Evolutionary conservation across 2,329 filamentous ascomycete genomes (phyloP).

Genomic region (Colletotrichum sidae): DNA sequence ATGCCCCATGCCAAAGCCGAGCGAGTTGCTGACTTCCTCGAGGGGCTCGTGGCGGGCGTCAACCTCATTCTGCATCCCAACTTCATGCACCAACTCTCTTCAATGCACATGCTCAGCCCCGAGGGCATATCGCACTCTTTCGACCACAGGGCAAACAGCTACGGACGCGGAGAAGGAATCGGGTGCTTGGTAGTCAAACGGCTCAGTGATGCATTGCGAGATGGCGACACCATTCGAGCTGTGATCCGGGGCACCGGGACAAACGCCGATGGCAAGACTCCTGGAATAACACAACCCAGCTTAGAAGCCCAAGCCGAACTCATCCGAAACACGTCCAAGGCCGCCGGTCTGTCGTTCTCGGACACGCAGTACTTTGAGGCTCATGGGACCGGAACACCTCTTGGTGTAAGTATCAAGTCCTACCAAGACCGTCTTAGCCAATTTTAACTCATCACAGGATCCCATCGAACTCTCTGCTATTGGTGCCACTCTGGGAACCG

Average conservation of each 20-base stretch:
- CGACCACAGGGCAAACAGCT: constrained; percentile 54
- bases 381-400: constrained; percentile 55
- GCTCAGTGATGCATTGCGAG: constrained; percentile 52
- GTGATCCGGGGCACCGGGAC: constrained; percentile 45
- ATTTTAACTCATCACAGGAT: constrained; percentile 61
- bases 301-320: constrained; percentile 47
- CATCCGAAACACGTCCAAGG: constrained; percentile 15
- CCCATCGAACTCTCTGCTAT: constrained; percentile 64
- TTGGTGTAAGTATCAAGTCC: constrained; percentile 5
- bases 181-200: constrained; percentile 54
- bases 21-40: neutral
- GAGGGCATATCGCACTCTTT: constrained; percentile 41
- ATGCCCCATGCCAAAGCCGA: neutral
- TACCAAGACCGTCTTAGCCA: too few species aligned
- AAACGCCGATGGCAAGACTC: constrained; percentile 49
- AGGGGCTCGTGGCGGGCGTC: constrained; percentile 32
- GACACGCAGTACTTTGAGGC: constrained; percentile 54
- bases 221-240: constrained; percentile 51
- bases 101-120: constrained; percentile 37
- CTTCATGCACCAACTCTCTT: constrained; percentile 30
- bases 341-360: constrained; percentile 17
- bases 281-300: constrained; percentile 54
- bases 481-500: constrained; percentile 53
- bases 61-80: constrained; percentile 37
- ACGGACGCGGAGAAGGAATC: constrained; percentile 56